A percentile compares a stretch with the other conserved stretches of the same genome.
These are phyloP conservation scores for Fusarium tuaranense DNA, from an alignment of 2,329 filamentous ascomycete species.

Conservation along the genomic window DNA sequence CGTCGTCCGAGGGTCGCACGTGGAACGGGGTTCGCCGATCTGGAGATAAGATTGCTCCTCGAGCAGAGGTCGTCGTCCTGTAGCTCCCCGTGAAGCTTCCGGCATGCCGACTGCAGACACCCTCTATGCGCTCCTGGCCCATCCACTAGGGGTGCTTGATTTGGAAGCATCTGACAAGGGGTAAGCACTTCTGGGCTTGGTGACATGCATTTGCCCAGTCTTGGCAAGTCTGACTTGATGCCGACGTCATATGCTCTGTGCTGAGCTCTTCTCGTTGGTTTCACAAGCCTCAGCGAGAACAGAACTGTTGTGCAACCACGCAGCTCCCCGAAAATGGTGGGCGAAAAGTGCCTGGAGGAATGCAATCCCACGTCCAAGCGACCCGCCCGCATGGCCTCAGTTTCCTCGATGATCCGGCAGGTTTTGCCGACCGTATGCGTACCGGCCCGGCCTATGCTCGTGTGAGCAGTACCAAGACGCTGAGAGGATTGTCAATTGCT, in stretches of 20 bases:
- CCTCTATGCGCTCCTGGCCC: constrained; percentile 15
- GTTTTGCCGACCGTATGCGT: constrained; percentile 19
- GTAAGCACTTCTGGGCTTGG: constrained; percentile 26
- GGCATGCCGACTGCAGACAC: constrained; percentile 17
- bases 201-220: constrained; percentile 33
- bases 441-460: constrained; percentile 21
- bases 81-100: constrained; percentile 20
- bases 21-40: constrained; percentile 34
- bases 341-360: constrained; percentile 2
- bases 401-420: neutral
- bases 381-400: constrained; percentile 3
- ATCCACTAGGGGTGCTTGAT: constrained; percentile 18
- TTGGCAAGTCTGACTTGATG: constrained; percentile 42
- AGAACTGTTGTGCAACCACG: constrained; percentile 20
- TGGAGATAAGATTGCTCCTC: constrained; percentile 24
- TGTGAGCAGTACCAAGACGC: neutral
- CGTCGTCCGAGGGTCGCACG: constrained; percentile 20
- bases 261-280: neutral
- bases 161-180: constrained; percentile 25
- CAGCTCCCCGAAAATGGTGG: constrained; percentile 10
- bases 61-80: neutral
- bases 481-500: constrained; percentile 8
- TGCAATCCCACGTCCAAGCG: constrained; percentile 4
- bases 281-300: constrained; percentile 11
- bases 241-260: constrained; percentile 36